These are phyloP conservation scores for Xylaria sp. DNA, from an alignment of 495 filamentous ascomycete genomes.

Conservation along the genomic window DNA sequence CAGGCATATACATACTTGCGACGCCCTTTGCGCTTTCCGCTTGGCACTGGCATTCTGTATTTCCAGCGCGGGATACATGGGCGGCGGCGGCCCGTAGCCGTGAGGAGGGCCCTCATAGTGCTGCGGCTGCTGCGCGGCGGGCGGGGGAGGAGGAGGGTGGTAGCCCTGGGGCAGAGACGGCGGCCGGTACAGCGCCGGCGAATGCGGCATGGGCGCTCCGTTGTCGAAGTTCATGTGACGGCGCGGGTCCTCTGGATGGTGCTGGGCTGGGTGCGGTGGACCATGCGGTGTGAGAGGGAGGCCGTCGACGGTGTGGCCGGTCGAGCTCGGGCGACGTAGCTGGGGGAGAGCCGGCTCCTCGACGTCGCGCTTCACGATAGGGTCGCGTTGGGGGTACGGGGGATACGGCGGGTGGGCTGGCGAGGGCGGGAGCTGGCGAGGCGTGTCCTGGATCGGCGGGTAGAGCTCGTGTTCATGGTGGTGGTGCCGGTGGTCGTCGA, in stretches of 20 bases:
- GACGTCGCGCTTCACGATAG: constrained; percentile 58
- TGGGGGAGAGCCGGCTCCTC: constrained; percentile 54
- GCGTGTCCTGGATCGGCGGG: constrained; percentile 58
- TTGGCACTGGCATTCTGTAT: constrained; percentile 54
- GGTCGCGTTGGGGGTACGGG: constrained; percentile 49
- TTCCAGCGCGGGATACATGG: constrained; percentile 50
- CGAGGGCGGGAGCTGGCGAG: constrained; percentile 54
- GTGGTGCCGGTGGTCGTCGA: constrained; percentile 53
- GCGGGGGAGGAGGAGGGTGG: constrained; percentile 52
- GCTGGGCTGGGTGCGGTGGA: constrained; percentile 38
- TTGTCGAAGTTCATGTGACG: constrained; percentile 57
- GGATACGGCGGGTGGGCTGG: constrained; percentile 53
- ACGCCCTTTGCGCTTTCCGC: constrained; percentile 59
- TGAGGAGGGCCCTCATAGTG: constrained; percentile 50
- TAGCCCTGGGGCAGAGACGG: constrained; percentile 46
- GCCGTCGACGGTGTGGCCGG: constrained; percentile 47
- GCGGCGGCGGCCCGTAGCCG: constrained; percentile 42
- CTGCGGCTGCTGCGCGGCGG: constrained; percentile 47
- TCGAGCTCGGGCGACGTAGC: constrained; percentile 53
- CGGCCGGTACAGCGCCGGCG: constrained; percentile 50
- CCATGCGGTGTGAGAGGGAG: constrained; percentile 48
- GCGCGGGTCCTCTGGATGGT: constrained; percentile 47
- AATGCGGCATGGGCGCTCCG: constrained; percentile 46
- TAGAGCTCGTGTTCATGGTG: constrained; percentile 58
- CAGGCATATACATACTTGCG: constrained; percentile 48